Evolutionary conservation across 164 flowering plant species (phyloP), one percentile per base, ranked within the genome.

Genomic region (Dillenia suffruticosa): DNA sequence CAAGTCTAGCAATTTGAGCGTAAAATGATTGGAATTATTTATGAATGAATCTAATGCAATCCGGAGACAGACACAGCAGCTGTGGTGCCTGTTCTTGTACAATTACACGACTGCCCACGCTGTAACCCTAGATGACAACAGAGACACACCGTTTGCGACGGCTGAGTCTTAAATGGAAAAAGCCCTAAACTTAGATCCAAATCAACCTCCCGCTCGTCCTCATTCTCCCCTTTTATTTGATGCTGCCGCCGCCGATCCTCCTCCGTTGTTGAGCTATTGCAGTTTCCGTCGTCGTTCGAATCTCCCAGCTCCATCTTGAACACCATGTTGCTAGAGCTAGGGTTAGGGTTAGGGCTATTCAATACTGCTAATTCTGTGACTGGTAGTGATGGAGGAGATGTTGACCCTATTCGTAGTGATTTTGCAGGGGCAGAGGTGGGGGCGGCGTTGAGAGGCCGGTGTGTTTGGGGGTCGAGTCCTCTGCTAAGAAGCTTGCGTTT

Each of bases 401-500:
- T 51, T 10, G 57, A 4, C 61, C 44, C 40, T 5, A 32, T 4
- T 32, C 5, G 40, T 5, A 32, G 40, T 5, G 40, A 32, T 32
- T 32, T 32, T 32, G 40, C 40, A 32, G 40, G 40, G 12, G 50
- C 52, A 49, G 64, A 14, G 59, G 62, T 22, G 61, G 74, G 16
- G 72, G 65, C 9, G 63, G 66, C 62, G 58, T 59, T 72, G 46
- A 86, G 58, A 8, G 83, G 83, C 3, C 73, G 72, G 70, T 86
- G 92, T 19, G 82, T 84, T 49, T 80, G 76, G 9, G 84, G 82
- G 70, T 80, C 82, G 46, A 76, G 49, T 43, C 83, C 84, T 2
- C 76, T 74, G 74, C 64, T 71, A 17, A 80, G 63, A 50, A 78
- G 80, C 58, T 82, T 82, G 4, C 86, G 64, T 65, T 79, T 82